Conservation (phyloP, 2,329 filamentous ascomycete species). For the Harringtonia lauricola region DNA sequence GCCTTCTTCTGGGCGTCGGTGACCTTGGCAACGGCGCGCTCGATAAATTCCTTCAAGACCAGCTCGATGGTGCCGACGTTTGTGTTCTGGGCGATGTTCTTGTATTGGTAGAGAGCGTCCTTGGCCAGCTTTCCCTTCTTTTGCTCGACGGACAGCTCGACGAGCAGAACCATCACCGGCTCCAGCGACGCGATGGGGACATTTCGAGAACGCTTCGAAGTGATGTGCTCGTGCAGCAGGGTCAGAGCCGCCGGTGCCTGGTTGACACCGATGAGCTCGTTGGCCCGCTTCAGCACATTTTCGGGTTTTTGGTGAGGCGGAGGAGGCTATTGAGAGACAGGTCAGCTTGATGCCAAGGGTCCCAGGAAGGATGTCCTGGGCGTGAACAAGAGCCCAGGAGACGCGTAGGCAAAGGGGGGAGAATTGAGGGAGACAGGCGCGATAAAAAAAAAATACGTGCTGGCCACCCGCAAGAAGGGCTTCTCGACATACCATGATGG, state of each 20-base stretch:
- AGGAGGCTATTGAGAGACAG: conserved; percentile 50
- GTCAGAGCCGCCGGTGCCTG: conserved; percentile 87
- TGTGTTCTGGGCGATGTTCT: conserved; percentile 98
- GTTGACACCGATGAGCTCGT: conserved; percentile 96
- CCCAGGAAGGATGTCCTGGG: no score
- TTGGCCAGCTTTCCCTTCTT: conserved; percentile 98
- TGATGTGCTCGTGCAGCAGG: conserved; percentile 97
- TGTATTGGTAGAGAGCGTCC: conserved; percentile 98
- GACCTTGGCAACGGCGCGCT: conserved; percentile 92
- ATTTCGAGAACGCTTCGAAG: conserved; percentile 94
- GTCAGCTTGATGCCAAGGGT: no score
- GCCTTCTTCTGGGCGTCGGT: conserved; percentile 92
- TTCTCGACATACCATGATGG: conserved; percentile 32
- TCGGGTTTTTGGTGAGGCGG: conserved; percentile 96
- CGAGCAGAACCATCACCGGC: conserved; percentile 96
- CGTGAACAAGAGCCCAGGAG: no score
- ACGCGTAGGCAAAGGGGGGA: not conserved
- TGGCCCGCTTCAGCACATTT: conserved; percentile 96
- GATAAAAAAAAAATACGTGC: not conserved
- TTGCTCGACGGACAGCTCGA: conserved; percentile 92
- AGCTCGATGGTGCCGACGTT: conserved; percentile 97
- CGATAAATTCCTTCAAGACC: conserved; percentile 95
- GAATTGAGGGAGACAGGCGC: not conserved
- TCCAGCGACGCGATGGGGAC: conserved; percentile 91
- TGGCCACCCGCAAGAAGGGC: not conserved